Percentiles rank a stretch among this genome's conserved stretches.
These are phyloP conservation scores for Cystofilobasidium capitatum DNA, from an alignment of 768 basidiomycete genomes.

Conservation along the genomic window DNA sequence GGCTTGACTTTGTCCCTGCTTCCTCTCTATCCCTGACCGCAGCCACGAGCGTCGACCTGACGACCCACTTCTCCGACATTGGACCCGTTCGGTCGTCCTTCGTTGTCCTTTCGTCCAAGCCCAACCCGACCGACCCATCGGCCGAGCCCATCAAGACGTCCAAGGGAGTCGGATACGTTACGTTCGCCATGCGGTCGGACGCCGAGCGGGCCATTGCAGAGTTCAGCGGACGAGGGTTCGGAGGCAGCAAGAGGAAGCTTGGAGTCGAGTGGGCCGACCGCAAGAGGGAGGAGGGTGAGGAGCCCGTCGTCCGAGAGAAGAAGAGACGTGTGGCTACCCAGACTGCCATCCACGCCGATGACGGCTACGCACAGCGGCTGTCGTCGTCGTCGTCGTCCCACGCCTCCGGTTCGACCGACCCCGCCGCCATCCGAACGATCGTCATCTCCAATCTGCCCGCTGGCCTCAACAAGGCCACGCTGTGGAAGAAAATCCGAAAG, in stretches of 20 bases:
- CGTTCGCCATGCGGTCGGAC: conserved; percentile 81
- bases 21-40: neutral
- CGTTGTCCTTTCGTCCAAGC: conserved; percentile 58
- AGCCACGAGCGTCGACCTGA: conserved; percentile 79
- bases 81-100: conserved; percentile 91
- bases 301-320: neutral
- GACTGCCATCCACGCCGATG: neutral
- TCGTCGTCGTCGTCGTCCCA: neutral
- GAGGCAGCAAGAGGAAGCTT: conserved; percentile 53
- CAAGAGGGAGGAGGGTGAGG: conserved; percentile 50
- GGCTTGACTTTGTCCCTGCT: neutral
- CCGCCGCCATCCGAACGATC: conserved; percentile 68
- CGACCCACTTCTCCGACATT: conserved; percentile 87
- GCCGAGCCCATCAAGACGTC: conserved; percentile 43
- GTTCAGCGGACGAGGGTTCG: conserved; percentile 56
- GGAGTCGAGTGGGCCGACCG: conserved; percentile 67
- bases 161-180: conserved; percentile 94
- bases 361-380: neutral
- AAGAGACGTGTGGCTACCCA: neutral
- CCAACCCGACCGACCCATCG: conserved; percentile 30
- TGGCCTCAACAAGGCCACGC: conserved; percentile 36
- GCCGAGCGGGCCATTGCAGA: conserved; percentile 63
- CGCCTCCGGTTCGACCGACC: conserved; percentile 44
- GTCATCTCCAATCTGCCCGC: conserved; percentile 39
- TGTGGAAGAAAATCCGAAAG: conserved; percentile 70